These are phyloP conservation scores for Zoysia matrella DNA, from an alignment of 202 grass and related monocot species.

Conservation along the genomic window DNA sequence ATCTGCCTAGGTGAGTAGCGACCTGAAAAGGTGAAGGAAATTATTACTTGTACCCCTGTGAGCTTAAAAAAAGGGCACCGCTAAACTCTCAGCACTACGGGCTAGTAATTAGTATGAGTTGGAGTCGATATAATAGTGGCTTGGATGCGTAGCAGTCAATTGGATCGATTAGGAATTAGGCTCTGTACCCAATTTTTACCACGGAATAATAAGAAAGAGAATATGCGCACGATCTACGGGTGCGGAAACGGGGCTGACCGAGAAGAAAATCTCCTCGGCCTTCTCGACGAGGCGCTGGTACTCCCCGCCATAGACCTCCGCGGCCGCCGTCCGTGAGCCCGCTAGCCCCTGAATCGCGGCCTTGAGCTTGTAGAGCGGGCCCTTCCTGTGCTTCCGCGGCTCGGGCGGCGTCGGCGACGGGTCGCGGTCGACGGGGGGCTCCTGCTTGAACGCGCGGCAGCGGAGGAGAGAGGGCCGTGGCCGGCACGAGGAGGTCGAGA, in stretches of 20 bases:
- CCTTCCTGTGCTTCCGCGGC: conserved; percentile 63
- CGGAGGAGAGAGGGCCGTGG: conserved; percentile 42
- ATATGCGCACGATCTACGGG: background rate
- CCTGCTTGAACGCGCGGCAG: conserved; percentile 60
- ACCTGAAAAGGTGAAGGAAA: conserved; percentile 55
- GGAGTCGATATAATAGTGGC: too few species aligned
- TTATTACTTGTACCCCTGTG: background rate
- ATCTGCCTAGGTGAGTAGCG: conserved; percentile 80
- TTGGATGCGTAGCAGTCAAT: too few species aligned
- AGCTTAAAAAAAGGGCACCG: too few species aligned
- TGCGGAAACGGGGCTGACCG: conserved; percentile 48
- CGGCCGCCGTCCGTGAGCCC: conserved; percentile 53
- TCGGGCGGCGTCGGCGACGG: conserved; percentile 33
- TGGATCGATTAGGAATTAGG: too few species aligned
- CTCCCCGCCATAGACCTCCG: conserved; percentile 59
- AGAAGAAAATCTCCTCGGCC: conserved; percentile 95
- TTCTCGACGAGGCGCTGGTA: conserved; percentile 85
- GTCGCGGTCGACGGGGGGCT: conserved; percentile 36
- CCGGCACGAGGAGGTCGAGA: conserved; percentile 4
- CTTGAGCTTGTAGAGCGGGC: conserved; percentile 88
- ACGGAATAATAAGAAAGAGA: too few species aligned
- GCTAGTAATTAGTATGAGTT: too few species aligned
- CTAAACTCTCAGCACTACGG: too few species aligned
- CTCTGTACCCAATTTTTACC: too few species aligned
- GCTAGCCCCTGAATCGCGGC: conserved; percentile 68